Evolutionary conservation across 176 grass and related monocot genomes (phyloP), one percentile per base, ranked within the genome.

Genomic region (Rhynchospora pubera): DNA sequence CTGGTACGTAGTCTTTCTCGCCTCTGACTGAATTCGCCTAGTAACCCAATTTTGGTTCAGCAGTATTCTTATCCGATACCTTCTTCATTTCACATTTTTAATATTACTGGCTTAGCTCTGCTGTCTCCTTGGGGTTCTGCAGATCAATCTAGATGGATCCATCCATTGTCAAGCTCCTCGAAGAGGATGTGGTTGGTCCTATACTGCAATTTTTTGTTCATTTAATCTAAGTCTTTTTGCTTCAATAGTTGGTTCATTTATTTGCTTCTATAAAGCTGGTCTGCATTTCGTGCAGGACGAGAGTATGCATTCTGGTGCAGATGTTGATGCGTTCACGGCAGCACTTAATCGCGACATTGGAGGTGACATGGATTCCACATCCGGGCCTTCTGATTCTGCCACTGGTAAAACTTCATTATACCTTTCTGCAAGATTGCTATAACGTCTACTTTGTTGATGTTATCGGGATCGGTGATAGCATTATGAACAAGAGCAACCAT

Each of bases 291-390:
- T 81, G 78, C 78, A 98, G 96, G 96, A 98, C 11, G 96, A 98
- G 92, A 91, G 85, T 62, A 79, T 98, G 85, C 92, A 98, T 78
- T 98, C 92, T 16, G 96, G 96, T 23, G 96, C 96, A 53, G 96
- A 91, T 47, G 90, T 98, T 46, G 96, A 98, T 69, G 96, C 92
- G 66, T 93, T 98, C 72, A 94, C 92, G 2, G 96, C 92, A 7
- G 92, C 83, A 60, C 89, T 98, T 34, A 98, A 98, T 80, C 92
- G 96, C 26, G 96, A 98, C 78, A 91, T 98, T 72, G 96, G 87
- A 82, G 96, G 90, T 57, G 88, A 81, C 64, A 42, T 8, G 56
- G 64, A 81, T 62, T 24, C 86, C 11, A 77, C 83, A 13, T 32
- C 86, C 23, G 86, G 85, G 57, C 83, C 83, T 42, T 59, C 51